Conservation (phyloP, 2,329 filamentous ascomycete species). For the Penicillium sp. region DNA sequence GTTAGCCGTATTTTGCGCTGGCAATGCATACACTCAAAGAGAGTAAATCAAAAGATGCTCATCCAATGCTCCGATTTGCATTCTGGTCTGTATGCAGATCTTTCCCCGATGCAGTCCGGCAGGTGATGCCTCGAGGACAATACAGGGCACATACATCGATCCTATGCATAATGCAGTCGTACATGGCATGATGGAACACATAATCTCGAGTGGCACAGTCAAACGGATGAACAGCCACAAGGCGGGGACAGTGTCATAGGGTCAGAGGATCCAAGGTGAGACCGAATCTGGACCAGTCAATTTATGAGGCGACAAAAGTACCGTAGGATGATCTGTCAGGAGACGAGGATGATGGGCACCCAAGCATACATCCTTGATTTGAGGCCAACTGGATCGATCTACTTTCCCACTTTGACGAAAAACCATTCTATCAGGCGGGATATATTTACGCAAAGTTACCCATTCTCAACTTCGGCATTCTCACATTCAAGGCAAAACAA, state of each 20-base stretch:
- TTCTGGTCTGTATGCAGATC: conserved; percentile 15
- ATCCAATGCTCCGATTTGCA: conserved; percentile 15
- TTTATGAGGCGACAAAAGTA: conserved; percentile 12
- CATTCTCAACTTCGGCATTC: background rate
- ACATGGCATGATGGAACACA: conserved; percentile 7
- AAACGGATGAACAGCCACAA: conserved; percentile 21
- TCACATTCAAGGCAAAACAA: background rate
- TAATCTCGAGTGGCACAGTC: conserved; percentile 16
- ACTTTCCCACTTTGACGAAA: background rate
- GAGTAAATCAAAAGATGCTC: conserved; percentile 16
- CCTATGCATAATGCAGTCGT: background rate
- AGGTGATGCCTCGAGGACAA: conserved; percentile 18
- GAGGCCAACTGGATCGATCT: background rate
- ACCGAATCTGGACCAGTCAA: conserved; percentile 12
- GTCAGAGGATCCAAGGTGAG: background rate
- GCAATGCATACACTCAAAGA: background rate
- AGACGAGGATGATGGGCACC: background rate
- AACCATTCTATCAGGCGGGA: background rate
- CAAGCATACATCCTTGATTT: background rate
- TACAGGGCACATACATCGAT: conserved; percentile 10
- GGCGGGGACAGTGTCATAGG: conserved; percentile 14
- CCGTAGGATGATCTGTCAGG: conserved; percentile 5
- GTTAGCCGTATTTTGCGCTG: background rate
- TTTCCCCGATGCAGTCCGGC: conserved; percentile 13
- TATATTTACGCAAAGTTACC: background rate